Evolutionary conservation across 2,329 filamentous ascomycete genomes (phyloP).

Genomic region (Nemania abortiva): DNA sequence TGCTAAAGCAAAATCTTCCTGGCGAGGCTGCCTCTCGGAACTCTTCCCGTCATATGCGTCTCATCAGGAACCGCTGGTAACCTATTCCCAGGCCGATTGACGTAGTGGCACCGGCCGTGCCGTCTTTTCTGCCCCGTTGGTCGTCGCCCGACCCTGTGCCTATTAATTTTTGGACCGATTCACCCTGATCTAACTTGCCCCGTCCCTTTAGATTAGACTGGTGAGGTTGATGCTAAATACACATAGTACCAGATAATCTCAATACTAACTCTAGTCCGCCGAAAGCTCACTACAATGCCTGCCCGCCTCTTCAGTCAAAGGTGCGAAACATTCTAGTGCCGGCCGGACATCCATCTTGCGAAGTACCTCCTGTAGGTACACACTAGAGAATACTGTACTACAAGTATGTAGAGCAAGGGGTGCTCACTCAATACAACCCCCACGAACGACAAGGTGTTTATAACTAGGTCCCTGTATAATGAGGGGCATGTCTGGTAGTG

Average conservation of each 20-base stretch:
- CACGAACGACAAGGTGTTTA: slow-evolving; percentile 9
- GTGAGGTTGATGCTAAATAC: background rate
- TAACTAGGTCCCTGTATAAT: slow-evolving; percentile 1
- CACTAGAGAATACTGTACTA: too few species aligned
- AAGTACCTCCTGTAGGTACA: background rate
- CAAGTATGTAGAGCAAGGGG: background rate
- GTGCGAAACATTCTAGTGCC: background rate
- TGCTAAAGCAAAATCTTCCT: slow-evolving; percentile 17
- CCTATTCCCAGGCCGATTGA: slow-evolving; percentile 4
- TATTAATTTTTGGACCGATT: slow-evolving; percentile 8
- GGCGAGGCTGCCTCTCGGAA: slow-evolving; percentile 16
- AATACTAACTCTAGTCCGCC: background rate
- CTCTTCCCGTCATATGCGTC: slow-evolving; percentile 1
- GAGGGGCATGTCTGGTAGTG: background rate
- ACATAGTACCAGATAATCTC: background rate
- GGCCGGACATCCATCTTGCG: background rate
- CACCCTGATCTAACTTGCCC: background rate
- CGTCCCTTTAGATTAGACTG: background rate
- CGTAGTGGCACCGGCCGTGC: slow-evolving; percentile 2
- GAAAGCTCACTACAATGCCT: background rate
- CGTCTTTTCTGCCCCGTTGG: slow-evolving; percentile 8
- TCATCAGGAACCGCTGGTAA: slow-evolving; percentile 10
- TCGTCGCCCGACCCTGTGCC: slow-evolving; percentile 10
- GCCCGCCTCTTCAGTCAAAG: background rate
- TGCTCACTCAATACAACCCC: slow-evolving; percentile 9